These are phyloP conservation scores for Diaporthe nobilis DNA, from an alignment of 2,329 filamentous ascomycete genomes.

Conservation along the genomic window DNA sequence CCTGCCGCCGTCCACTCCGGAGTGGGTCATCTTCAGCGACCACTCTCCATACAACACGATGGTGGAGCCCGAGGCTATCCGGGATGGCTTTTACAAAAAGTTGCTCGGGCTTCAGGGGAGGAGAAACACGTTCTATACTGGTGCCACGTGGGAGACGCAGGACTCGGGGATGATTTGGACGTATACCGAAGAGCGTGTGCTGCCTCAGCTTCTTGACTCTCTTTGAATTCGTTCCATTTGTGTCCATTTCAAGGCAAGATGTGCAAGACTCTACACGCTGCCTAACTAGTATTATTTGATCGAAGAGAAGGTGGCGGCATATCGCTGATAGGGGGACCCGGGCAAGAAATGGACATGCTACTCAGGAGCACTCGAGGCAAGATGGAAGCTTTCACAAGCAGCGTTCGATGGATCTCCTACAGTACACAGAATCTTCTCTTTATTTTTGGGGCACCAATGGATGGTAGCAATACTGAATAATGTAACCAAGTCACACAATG, in stretches of 20 bases:
- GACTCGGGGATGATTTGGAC: background rate
- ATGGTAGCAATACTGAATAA: background rate
- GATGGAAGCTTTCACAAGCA: too few relatives aligned
- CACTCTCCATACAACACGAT: constrained; percentile 1
- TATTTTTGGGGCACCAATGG: too few relatives aligned
- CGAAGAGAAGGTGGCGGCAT: too few relatives aligned
- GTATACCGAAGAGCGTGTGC: background rate
- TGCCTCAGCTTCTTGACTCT: background rate
- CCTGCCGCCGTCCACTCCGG: background rate
- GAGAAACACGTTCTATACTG: background rate
- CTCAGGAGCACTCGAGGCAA: too few relatives aligned
- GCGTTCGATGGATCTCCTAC: fast-evolving
- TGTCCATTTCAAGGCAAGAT: background rate
- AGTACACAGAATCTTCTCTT: background rate
- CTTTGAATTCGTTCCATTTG: background rate
- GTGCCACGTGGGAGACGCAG: background rate
- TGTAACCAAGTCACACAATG: background rate
- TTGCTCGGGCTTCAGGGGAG: background rate
- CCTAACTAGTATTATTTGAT: too few relatives aligned
- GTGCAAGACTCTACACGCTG: fast-evolving
- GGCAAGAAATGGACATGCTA: too few relatives aligned
- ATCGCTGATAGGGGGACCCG: too few relatives aligned
- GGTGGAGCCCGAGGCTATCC: background rate
- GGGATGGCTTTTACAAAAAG: background rate
- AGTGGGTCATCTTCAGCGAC: constrained; percentile 3